Base-by-base conservation (phyloP, 2,329 filamentous ascomycete genomes). In the Microcyclospora tardicrescens region DNA sequence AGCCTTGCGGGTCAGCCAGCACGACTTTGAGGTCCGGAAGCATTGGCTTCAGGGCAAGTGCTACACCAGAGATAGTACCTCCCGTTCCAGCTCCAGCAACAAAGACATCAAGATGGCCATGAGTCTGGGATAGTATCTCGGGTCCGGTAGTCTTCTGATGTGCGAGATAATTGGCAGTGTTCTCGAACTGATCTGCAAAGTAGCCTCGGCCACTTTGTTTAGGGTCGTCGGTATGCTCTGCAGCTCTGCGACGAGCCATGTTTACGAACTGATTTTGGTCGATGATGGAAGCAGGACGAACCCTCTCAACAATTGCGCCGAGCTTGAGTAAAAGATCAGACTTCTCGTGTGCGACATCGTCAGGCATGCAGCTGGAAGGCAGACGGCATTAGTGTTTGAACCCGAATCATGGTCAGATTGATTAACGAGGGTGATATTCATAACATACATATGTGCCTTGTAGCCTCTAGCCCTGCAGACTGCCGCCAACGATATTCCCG, bases 121-220 rank as follows among this genome's bases (percentile, higher is more conserved):
- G 72, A 5, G 82, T 83, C 63, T 98, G 91, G 1, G 67, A 63
- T 52, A 75, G 81, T 48, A 98, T 91, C 64, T 98, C 91, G 0
- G 89, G 91, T 0, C 91, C 91, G 0, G 91, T 98, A 11, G 77
- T 75, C 14, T 72, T 67, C 51, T 80, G 77, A 64, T 98, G 91
- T 1, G 91, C 87, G 34, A 73, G 69, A 72, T 81, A 94, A 62
- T 98, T 98, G 27, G 86, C 84, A 36, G 76, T 68, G 16, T 82
- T 89, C 64, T 98, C 91, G 56, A 98, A 98, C 58, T 98, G 91
- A 60, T 98, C 84, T 1, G 89, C 86, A 58, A 96, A 98, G 63
- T 93, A 87, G 15, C 91, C 91, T 36, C 75, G 70, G 47, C 85
- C 89, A 28, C 67, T 70, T 50, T 75, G 74, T 10, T 60, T 53